These are phyloP conservation scores for Fraxinus velutina DNA, from an alignment of 305 asterid genomes.

Conservation along the genomic window DNA sequence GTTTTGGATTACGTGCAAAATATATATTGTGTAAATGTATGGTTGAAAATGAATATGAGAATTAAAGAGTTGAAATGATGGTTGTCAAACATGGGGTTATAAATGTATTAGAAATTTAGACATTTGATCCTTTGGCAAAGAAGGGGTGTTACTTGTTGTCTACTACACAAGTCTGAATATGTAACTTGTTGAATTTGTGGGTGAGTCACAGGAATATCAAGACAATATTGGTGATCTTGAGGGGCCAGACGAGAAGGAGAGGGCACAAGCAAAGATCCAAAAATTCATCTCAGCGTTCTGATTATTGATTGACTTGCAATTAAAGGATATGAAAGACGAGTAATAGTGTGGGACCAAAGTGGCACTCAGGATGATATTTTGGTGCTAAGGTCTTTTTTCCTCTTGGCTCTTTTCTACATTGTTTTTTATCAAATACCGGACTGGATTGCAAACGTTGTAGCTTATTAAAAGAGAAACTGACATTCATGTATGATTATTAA, in stretches of 20 bases:
- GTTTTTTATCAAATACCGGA: no score
- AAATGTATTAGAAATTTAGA: background rate
- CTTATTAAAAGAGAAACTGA: background rate
- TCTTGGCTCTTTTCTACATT: constrained; percentile 12
- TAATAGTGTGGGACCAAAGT: background rate
- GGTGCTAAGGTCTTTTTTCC: background rate
- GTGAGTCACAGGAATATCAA: constrained; percentile 38
- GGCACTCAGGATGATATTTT: background rate
- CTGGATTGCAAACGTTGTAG: constrained; percentile 14
- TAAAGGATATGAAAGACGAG: constrained; percentile 17
- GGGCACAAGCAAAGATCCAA: constrained; percentile 66
- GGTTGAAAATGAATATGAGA: no score
- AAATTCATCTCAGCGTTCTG: constrained; percentile 61
- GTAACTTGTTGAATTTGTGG: background rate
- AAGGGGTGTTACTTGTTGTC: background rate
- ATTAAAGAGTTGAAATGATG: no score
- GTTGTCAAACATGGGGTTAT: background rate
- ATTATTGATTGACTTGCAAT: background rate
- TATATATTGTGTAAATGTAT: no score
- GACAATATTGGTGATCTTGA: constrained; percentile 92
- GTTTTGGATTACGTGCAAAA: no score
- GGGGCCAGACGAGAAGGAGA: constrained; percentile 97
- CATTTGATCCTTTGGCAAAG: background rate
- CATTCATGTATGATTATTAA: background rate
- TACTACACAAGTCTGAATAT: background rate